Percentiles rank a stretch among this genome's conserved stretches.
Evolutionary conservation across 2,329 filamentous ascomycete genomes (phyloP).

Genomic region (Stagonosporopsis vannaccii): DNA sequence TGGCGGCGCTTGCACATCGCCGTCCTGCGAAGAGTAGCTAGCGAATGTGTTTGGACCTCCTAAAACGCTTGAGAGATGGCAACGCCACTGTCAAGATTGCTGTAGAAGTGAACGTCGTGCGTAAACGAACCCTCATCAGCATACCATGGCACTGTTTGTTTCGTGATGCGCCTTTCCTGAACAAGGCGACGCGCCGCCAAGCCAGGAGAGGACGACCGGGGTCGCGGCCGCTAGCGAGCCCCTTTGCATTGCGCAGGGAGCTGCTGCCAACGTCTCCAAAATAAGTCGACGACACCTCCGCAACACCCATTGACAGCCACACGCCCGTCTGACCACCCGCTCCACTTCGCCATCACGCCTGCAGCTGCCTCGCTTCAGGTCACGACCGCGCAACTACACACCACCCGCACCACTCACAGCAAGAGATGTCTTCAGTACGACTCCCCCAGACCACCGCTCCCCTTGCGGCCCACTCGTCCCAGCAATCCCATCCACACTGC

Average conservation of each 20-base stretch:
- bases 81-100: background rate
- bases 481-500: conserved; percentile 20
- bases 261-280: conserved; percentile 50
- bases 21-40: background rate
- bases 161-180: conserved; percentile 24
- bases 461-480: conserved; percentile 32
- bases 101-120: too few species aligned
- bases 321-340: conserved; percentile 23
- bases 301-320: conserved; percentile 35
- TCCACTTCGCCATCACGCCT: conserved; percentile 31
- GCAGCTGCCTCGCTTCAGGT: conserved; percentile 30
- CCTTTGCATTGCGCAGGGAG: conserved; percentile 49
- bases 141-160: background rate
- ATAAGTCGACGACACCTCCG: conserved; percentile 48
- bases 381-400: conserved; percentile 27
- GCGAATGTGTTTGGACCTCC: background rate
- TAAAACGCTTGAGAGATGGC: too few species aligned
- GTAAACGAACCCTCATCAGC: background rate
- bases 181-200: conserved; percentile 34
- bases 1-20: background rate
- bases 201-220: conserved; percentile 44
- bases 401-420: conserved; percentile 29
- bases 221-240: conserved; percentile 46
- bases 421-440: conserved; percentile 50
- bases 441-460: conserved; percentile 32